phyloP scores from a whole-genome alignment of 345 rosid species.

The Moricandia moricandioides region DNA sequence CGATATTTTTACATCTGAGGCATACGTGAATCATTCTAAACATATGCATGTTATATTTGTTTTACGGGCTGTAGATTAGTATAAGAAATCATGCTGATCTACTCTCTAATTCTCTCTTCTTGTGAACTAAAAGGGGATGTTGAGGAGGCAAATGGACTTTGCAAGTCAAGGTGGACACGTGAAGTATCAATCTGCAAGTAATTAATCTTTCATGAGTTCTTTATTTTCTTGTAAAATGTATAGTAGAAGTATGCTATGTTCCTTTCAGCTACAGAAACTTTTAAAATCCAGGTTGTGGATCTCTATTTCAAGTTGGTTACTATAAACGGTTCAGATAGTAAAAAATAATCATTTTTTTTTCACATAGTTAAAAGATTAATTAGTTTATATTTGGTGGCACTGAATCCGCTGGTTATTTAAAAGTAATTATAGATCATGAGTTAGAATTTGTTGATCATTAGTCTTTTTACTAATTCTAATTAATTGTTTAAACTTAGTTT shows the following conservation, averaged over 20 bases:
- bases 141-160: slow-evolving; percentile 42
- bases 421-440: background rate
- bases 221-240: slow-evolving; percentile 4
- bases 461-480: background rate
- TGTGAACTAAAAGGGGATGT: slow-evolving; percentile 30
- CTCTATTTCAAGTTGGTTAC: background rate
- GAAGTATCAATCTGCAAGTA: slow-evolving; percentile 52
- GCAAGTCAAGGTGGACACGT: slow-evolving; percentile 43
- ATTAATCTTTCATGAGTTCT: slow-evolving; percentile 1
- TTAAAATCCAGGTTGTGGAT: background rate
- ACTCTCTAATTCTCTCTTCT: background rate
- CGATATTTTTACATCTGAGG: background rate
- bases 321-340: background rate
- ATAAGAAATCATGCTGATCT: background rate
- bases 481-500: background rate
- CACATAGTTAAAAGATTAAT: background rate
- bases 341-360: background rate
- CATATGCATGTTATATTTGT: slow-evolving; percentile 4
- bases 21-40: slow-evolving; percentile 9
- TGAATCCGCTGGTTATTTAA: background rate
- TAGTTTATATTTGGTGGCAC: background rate
- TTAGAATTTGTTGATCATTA: background rate
- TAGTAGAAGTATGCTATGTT: slow-evolving; percentile 11
- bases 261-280: background rate
- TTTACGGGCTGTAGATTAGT: background rate